Evolutionary conservation across 306 rosid genomes (phyloP).

Genomic region (Lablab purpureus): DNA sequence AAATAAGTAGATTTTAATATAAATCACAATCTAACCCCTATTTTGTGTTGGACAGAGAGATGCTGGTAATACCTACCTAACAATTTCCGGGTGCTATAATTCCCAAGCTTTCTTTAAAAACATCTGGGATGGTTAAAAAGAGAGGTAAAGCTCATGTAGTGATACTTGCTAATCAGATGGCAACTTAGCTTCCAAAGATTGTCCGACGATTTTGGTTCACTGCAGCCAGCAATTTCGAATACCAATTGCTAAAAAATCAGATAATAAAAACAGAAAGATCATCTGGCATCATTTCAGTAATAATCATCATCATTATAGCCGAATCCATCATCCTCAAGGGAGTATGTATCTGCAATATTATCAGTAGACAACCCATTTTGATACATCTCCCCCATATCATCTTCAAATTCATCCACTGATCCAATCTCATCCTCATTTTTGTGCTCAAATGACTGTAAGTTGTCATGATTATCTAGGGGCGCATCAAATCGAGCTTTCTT

Average conservation of each 20-base stretch:
- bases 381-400: neutral
- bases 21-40: neutral
- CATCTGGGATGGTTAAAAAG: neutral
- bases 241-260: neutral
- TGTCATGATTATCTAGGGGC: slow-evolving; percentile 25
- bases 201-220: neutral
- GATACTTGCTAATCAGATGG: neutral
- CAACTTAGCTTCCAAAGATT: neutral
- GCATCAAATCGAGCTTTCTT: slow-evolving; percentile 45
- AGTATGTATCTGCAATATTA: slow-evolving; percentile 35
- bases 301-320: slow-evolving; percentile 28
- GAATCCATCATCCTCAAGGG: slow-evolving; percentile 33
- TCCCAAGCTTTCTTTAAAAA: neutral
- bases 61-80: neutral
- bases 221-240: neutral
- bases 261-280: neutral
- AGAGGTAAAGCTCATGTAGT: neutral
- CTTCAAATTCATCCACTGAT: slow-evolving; percentile 37
- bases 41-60: neutral
- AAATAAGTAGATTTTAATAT: neutral
- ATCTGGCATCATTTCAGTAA: slow-evolving; percentile 28
- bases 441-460: neutral
- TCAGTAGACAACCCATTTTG: slow-evolving; percentile 21
- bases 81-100: neutral
- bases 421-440: slow-evolving; percentile 33